Conservation (phyloP, 2,329 filamentous ascomycete genomes). For the Rhexocercosporidium sp. region DNA sequence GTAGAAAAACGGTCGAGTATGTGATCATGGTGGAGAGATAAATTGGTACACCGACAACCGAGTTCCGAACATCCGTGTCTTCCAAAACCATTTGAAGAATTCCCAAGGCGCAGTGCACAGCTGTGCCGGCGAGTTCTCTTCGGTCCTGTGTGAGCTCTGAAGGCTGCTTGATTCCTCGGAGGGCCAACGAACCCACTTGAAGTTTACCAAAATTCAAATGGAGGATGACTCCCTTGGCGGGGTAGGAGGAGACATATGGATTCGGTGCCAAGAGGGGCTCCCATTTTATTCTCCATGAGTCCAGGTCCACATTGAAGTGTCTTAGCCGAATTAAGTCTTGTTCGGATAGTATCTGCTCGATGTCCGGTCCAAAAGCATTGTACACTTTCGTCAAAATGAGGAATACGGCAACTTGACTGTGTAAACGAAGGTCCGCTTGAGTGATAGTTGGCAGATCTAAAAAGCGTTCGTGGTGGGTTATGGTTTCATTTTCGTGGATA, state of each 20-base stretch:
- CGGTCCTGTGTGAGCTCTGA: slow-evolving; percentile 26
- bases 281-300: slow-evolving; percentile 47
- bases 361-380: slow-evolving; percentile 62
- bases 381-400: slow-evolving; percentile 64
- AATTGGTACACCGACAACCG: slow-evolving; percentile 44
- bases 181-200: slow-evolving; percentile 44
- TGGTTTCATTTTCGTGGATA: slow-evolving; percentile 60
- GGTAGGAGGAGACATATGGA: slow-evolving; percentile 31
- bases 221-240: slow-evolving; percentile 38
- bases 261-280: slow-evolving; percentile 37
- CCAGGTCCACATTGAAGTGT: slow-evolving; percentile 46
- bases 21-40: slow-evolving; percentile 48
- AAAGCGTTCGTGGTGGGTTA: slow-evolving; percentile 61
- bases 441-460: slow-evolving; percentile 55
- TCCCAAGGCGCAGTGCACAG: slow-evolving; percentile 33
- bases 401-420: slow-evolving; percentile 65
- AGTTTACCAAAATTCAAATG: slow-evolving; percentile 45
- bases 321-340: slow-evolving; percentile 41
- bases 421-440: slow-evolving; percentile 58
- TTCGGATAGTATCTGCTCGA: slow-evolving; percentile 53
- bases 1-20: slow-evolving; percentile 45
- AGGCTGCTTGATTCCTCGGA: slow-evolving; percentile 33
- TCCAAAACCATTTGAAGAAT: slow-evolving; percentile 43
- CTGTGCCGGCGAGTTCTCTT: slow-evolving; percentile 30
- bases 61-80: slow-evolving; percentile 43